Base-by-base conservation (phyloP, 2,329 filamentous ascomycete genomes). In the Microsporum canis region DNA sequence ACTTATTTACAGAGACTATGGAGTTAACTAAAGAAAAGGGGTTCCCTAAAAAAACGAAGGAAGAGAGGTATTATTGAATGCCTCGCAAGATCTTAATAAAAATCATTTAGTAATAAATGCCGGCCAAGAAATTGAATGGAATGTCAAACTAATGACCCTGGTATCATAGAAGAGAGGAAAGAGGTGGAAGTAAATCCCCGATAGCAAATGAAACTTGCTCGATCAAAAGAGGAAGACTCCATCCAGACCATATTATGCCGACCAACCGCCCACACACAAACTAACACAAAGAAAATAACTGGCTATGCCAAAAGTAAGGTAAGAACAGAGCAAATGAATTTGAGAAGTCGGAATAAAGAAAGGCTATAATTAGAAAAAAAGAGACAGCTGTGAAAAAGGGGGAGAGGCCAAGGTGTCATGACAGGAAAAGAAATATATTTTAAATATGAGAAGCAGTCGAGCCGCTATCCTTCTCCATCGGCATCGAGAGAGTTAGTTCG, bases 401-500 rank as follows among this genome's bases (percentile, higher is more conserved):
- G 17, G 17, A 14, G 43, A 51, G 10, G 39, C 14, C 12, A 29
- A 14, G 38, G 43, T 31, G 27, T 8, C 14, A 17, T 33, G 23
- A 36, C 8, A 41, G 3, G 39, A 29, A 27, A 58, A 51, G 45
- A 53, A 39, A 55, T 60, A n/a, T 34, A 8, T 53, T 2, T n/a
- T 4, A 45, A 55, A 38, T 34, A 23, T 29, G 34, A 39, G 29
- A 56, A 27, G 34, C 5, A 12, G 33, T n/a, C 14, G 49, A 57
- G 29, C 17, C 17, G n/a, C 39, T 34, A 47, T 17, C 39, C 59
- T 34, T 63, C 61, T 7, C 65, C 65, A 62, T 68, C 70, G 0
- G 69, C 66, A 65, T 74, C 72, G 53, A 71, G 68, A 47, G 74
- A 75, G 38, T 68, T 70, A 56, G 70, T 70, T 57, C 71, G 63